Conservation (phyloP, 805 yeast genomes). For the Grigorovia yakushimaensis region DNA sequence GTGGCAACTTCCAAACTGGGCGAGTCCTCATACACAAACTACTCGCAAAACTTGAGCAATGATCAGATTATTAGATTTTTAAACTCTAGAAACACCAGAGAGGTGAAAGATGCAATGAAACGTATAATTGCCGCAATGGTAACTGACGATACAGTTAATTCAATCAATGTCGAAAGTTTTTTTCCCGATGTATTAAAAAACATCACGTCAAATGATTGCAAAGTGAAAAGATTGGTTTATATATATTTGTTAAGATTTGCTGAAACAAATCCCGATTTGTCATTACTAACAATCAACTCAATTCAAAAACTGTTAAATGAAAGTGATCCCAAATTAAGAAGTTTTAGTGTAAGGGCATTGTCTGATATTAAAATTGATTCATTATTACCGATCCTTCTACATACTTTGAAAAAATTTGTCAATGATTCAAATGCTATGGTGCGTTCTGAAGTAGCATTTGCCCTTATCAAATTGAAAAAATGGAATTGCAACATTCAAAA, state of each 20-base stretch:
- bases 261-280: slow-evolving; percentile 79
- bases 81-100: slow-evolving; percentile 60
- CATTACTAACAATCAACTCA: slow-evolving; percentile 80
- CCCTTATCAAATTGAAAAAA: slow-evolving; percentile 49
- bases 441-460: slow-evolving; percentile 68
- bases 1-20: slow-evolving; percentile 60
- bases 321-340: slow-evolving; percentile 54
- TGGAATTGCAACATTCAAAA: slow-evolving; percentile 16
- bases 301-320: slow-evolving; percentile 77
- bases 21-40: slow-evolving; percentile 45
- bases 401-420: slow-evolving; percentile 60
- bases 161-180: slow-evolving; percentile 34
- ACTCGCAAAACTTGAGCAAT: slow-evolving; percentile 39
- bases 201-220: slow-evolving; percentile 55
- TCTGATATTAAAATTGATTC: slow-evolving; percentile 78
- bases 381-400: slow-evolving; percentile 64
- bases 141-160: slow-evolving; percentile 25
- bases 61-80: slow-evolving; percentile 56
- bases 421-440: slow-evolving; percentile 71
- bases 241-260: slow-evolving; percentile 68
- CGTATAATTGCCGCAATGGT: slow-evolving; percentile 40
- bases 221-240: slow-evolving; percentile 67
- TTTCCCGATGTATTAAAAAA: slow-evolving; percentile 89
- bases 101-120: slow-evolving; percentile 50
- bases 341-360: slow-evolving; percentile 67